phyloP scores from a whole-genome alignment of 305 asterid species.

The Ajuga reptans region DNA sequence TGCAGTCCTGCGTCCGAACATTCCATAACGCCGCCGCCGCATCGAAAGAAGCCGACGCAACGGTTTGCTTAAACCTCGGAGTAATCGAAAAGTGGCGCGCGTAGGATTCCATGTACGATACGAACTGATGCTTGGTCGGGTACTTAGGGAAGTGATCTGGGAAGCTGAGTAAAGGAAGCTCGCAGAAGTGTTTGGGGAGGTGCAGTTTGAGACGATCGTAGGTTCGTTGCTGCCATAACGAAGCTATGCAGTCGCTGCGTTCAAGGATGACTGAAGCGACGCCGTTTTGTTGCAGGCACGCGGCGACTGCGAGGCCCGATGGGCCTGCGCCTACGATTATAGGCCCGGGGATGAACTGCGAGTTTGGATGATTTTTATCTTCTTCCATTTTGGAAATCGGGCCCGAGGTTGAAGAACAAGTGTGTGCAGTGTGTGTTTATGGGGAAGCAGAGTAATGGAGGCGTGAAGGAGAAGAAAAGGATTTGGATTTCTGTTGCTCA shows the following conservation, averaged over 20 bases:
- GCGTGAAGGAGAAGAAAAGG: conserved; percentile 59
- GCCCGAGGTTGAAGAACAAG: neutral
- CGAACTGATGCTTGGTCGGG: conserved; percentile 60
- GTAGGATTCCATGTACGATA: conserved; percentile 64
- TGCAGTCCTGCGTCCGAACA: conserved; percentile 33
- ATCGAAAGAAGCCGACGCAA: conserved; percentile 41
- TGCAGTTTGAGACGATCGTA: conserved; percentile 83
- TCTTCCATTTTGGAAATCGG: conserved; percentile 30
- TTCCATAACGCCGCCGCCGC: conserved; percentile 38
- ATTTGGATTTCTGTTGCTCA: conserved; percentile 42
- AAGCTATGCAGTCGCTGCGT: conserved; percentile 65
- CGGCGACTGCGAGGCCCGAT: conserved; percentile 84
- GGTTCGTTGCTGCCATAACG: conserved; percentile 68
- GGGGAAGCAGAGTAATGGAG: conserved; percentile 29
- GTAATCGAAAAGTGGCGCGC: conserved; percentile 42
- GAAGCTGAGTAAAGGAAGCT: conserved; percentile 54
- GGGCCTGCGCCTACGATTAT: conserved; percentile 92
- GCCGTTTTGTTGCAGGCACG: conserved; percentile 56
- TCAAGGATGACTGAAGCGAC: conserved; percentile 63
- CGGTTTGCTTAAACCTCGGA: conserved; percentile 50
- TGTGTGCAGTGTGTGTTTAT: neutral
- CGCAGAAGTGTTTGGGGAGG: conserved; percentile 74
- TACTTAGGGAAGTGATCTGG: conserved; percentile 62
- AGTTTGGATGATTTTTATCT: conserved; percentile 6
- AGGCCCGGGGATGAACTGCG: conserved; percentile 42